Base-by-base conservation (phyloP, 768 basidiomycete genomes). In the Termitomyces sp. region DNA sequence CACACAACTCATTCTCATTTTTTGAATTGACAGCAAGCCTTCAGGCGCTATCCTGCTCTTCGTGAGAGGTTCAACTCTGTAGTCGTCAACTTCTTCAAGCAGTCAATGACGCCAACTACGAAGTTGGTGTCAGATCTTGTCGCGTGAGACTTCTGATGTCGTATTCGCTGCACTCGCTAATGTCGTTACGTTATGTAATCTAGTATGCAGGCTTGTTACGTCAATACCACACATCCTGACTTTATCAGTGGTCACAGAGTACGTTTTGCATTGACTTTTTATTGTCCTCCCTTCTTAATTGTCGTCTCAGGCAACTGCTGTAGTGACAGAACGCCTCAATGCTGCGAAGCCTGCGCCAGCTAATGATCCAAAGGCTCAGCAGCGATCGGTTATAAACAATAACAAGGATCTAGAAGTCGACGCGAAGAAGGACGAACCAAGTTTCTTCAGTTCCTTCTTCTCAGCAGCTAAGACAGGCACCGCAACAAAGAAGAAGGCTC, bases 191-290 rank as follows among this genome's bases (percentile, higher is more conserved):
- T 45, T 38, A 11, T 30, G 22, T 52, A 11, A 28, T 22, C 41
- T 57, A 94, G 90, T 36, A 98, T 98, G 94, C 96, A 98, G 77
- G 94, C 95, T 38, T 96, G 94, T 71, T 99, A 98, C 70, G 89
- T 99, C 66, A 99, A 99, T 76, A 98, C 97, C 14, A 98, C 96
- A 1, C 97, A 99, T 70, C 97, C 97, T 1, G 97, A 99, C 74
- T 98, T 99, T 76, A 83, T 99, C 68, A 91, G 86, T 60, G 97
- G 97, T 24, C 96, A 99, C 76, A 94, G 89, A 75, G 89, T 80
- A 55, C 40, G 67, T 66, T 22, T 16, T 8, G 20, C 3, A 43
- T 40, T 35, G 40, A 48, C 55, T 59, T n/a, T 36, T n/a, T 59
- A 56, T 43, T 44, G 8, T 18, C 18, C 38, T 52, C 14, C 54